Percentiles rank a stretch among this genome's conserved stretches.
Conservation (phyloP, 352 stramenopile genomes). For the Phytophthora cajani region DNA sequence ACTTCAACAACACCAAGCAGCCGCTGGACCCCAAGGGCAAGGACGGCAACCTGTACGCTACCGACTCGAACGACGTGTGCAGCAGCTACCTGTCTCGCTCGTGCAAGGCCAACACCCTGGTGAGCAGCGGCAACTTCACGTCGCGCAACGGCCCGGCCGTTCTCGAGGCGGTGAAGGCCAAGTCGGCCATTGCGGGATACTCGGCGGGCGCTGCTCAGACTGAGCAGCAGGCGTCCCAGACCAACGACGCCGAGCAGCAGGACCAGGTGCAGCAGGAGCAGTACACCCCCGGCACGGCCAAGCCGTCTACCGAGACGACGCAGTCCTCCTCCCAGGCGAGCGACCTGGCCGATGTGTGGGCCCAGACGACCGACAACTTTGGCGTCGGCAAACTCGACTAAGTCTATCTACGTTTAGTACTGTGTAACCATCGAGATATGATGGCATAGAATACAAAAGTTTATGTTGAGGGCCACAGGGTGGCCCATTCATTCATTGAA, state of each 20-base stretch:
- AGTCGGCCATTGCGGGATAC: slow-evolving; percentile 15
- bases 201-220: background rate
- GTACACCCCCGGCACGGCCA: slow-evolving; percentile 21
- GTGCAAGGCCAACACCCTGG: slow-evolving; percentile 36
- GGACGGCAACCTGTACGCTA: slow-evolving; percentile 16
- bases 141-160: slow-evolving; percentile 17
- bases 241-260: slow-evolving; percentile 8
- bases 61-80: slow-evolving; percentile 17
- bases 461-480: slow-evolving; percentile 14
- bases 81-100: slow-evolving; percentile 21
- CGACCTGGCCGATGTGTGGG: slow-evolving; percentile 26
- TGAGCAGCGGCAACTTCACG: slow-evolving; percentile 35
- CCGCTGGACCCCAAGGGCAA: slow-evolving; percentile 16
- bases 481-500: slow-evolving; percentile 1
- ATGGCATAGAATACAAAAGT: slow-evolving; percentile 25
- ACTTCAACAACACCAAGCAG: slow-evolving; percentile 41
- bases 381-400: slow-evolving; percentile 28
- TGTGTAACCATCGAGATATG: slow-evolving; percentile 12
- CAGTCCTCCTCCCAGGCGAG: slow-evolving; percentile 8
- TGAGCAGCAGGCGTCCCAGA: slow-evolving; percentile 3
- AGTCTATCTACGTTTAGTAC: slow-evolving; percentile 13
- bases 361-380: slow-evolving; percentile 22
- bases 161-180: slow-evolving; percentile 20
- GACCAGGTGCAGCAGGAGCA: slow-evolving; percentile 15
- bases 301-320: slow-evolving; percentile 17